phyloP scores from a whole-genome alignment of 805 yeast genomes.

The Schizosaccharomyces octosporus region DNA sequence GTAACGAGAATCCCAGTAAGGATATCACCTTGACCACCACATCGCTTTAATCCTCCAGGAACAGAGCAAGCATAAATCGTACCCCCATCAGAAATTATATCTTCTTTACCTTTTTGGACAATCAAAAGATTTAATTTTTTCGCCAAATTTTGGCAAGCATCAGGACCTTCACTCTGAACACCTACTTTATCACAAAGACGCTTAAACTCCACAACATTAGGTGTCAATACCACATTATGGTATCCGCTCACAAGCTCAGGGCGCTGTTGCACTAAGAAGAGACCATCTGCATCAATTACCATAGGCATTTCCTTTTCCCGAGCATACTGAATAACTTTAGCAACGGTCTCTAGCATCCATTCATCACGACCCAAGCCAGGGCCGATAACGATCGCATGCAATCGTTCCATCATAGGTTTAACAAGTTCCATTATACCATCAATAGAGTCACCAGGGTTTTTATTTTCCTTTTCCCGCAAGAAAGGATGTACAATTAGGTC shows the following conservation, averaged over 20 bases:
- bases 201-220: slow-evolving; percentile 66
- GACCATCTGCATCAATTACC: slow-evolving; percentile 75
- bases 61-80: slow-evolving; percentile 20
- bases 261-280: slow-evolving; percentile 36
- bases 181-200: slow-evolving; percentile 29
- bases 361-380: slow-evolving; percentile 83
- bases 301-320: slow-evolving; percentile 37
- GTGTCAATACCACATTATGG: slow-evolving; percentile 49
- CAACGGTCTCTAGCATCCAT: slow-evolving; percentile 35
- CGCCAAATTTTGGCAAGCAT: slow-evolving; percentile 20
- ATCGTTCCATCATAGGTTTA: slow-evolving; percentile 28
- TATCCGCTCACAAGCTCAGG: slow-evolving; percentile 33
- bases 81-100: slow-evolving; percentile 32
- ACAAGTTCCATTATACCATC: slow-evolving; percentile 15
- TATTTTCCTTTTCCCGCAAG: slow-evolving; percentile 24
- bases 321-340: slow-evolving; percentile 31
- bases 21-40: slow-evolving; percentile 95
- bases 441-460: slow-evolving; percentile 2
- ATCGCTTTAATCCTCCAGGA: slow-evolving; percentile 52
- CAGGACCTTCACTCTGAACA: slow-evolving; percentile 5
- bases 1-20: slow-evolving; percentile 69
- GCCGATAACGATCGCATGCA: slow-evolving; percentile 69
- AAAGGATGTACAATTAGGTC: slow-evolving; percentile 93
- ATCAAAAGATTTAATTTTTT: slow-evolving; percentile 29
- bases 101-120: slow-evolving; percentile 50